Evolutionary conservation across 257 asterid genomes (phyloP), one percentile per base, ranked within the genome.

Genomic region (Salvia rosmarinus): DNA sequence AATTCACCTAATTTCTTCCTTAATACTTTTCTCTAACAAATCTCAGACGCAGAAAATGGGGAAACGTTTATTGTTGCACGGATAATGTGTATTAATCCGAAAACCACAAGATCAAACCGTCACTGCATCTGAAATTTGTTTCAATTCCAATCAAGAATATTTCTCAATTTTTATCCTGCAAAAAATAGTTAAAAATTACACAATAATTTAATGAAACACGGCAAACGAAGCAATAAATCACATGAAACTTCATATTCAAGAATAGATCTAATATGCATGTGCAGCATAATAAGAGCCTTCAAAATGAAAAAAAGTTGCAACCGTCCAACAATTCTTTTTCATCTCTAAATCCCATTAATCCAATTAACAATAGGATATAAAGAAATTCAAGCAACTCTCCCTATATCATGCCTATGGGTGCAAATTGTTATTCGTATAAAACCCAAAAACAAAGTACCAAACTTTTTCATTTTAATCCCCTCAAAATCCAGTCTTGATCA

Each of bases 181-280:
- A 12, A 25, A 9, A 16, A 47, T 6, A 23, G 42, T 9, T 19
- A 64, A 17, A 57, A 68, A 52, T 50, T 13, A 42, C 54, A 64
- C 20, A 35, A 43, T 8, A 57, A 63, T 14, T 25, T 20, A 60
- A 52, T 10, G 20, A 65, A 64, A 52, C 25, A 23, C 42, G 66
- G 71, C 30, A 37, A 73, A 60, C 28, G 52, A 6, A 73, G 74
- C 54, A 30, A 64, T 9, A 50, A 60, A 51, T 63, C 79, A 68
- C 75, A 73, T 72, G 72, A 74, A 77, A 72, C 60, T 14, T 67
- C 60, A 67, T 55, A 42, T 63, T 71, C 75, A 64, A 74, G 71
- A 67, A 74, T 34, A 77, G 87, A 82, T 83, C 87, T 71, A 79
- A 65, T 12, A 71, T 30, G 75, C 80, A 61, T 50, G 64, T 35